Conservation (phyloP, 129 eudicot species). For the Chrysanthemum lavandulifolium region DNA sequence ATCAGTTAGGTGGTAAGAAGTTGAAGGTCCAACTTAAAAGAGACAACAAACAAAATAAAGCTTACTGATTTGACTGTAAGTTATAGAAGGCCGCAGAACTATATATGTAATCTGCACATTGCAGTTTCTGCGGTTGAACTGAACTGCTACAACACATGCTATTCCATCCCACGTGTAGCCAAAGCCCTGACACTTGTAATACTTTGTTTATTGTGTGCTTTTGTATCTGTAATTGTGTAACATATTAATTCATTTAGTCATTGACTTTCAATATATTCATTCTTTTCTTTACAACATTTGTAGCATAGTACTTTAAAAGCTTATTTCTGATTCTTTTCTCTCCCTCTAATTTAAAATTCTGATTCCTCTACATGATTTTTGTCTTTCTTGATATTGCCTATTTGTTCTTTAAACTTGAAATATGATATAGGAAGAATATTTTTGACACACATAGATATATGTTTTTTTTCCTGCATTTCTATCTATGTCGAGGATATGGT, state of each 20-base stretch:
- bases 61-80: constrained; percentile 60
- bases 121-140: constrained; percentile 38
- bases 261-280: constrained; percentile 73
- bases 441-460: too few species aligned
- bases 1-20: constrained; percentile 90
- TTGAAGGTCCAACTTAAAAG: constrained; percentile 96
- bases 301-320: constrained; percentile 22
- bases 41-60: constrained; percentile 79
- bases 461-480: too few species aligned
- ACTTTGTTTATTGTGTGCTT: constrained; percentile 50
- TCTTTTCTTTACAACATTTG: constrained; percentile 36
- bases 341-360: not conserved
- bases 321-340: constrained; percentile 7
- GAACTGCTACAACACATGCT: constrained; percentile 24
- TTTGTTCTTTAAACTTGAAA: not conserved
- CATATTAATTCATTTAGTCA: constrained; percentile 59
- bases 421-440: not conserved
- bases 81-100: constrained; percentile 38
- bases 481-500: too few species aligned
- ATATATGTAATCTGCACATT: constrained; percentile 35
- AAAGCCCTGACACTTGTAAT: constrained; percentile 64
- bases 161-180: constrained; percentile 38
- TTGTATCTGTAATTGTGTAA: constrained; percentile 68
- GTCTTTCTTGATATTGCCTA: constrained; percentile 8
- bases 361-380: constrained; percentile 15